Percentiles rank a stretch among this genome's conserved stretches.
These are phyloP conservation scores for Laetiporus sulphureus DNA, from an alignment of 1,284 basidiomycete species.

Conservation along the genomic window DNA sequence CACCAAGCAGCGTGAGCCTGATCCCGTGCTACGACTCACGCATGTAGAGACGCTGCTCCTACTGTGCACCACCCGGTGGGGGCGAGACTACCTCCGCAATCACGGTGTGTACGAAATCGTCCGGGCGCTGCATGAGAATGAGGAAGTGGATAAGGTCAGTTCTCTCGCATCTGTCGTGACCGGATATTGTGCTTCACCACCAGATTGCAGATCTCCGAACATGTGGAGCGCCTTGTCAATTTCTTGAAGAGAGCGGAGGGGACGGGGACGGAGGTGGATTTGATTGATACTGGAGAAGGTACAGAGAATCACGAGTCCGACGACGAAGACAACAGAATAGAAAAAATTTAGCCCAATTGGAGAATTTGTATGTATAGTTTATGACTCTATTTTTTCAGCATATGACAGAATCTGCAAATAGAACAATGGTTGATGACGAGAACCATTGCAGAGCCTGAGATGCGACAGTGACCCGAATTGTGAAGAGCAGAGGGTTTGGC, in stretches of 20 bases:
- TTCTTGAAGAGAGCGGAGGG: slow-evolving; percentile 70
- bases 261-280: slow-evolving; percentile 36
- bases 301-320: too few relatives aligned
- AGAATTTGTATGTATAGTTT: slow-evolving; percentile 6
- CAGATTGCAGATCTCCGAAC: slow-evolving; percentile 39
- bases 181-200: neutral
- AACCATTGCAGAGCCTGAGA: too few relatives aligned
- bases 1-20: slow-evolving; percentile 81
- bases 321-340: slow-evolving; percentile 50
- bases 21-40: slow-evolving; percentile 74
- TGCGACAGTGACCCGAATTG: neutral
- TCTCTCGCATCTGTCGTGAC: neutral
- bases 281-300: slow-evolving; percentile 17
- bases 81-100: slow-evolving; percentile 73
- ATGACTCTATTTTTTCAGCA: too few relatives aligned
- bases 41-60: slow-evolving; percentile 88
- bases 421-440: too few relatives aligned
- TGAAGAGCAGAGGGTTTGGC: neutral
- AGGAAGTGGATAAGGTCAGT: slow-evolving; percentile 72
- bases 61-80: slow-evolving; percentile 84
- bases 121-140: slow-evolving; percentile 73
- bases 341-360: slow-evolving; percentile 14
- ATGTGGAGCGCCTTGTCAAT: slow-evolving; percentile 66
- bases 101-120: slow-evolving; percentile 89
- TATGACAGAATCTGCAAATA: too few relatives aligned